Conservation (phyloP, 129 eudicot genomes). For the Helichrysum umbraculigerum region DNA sequence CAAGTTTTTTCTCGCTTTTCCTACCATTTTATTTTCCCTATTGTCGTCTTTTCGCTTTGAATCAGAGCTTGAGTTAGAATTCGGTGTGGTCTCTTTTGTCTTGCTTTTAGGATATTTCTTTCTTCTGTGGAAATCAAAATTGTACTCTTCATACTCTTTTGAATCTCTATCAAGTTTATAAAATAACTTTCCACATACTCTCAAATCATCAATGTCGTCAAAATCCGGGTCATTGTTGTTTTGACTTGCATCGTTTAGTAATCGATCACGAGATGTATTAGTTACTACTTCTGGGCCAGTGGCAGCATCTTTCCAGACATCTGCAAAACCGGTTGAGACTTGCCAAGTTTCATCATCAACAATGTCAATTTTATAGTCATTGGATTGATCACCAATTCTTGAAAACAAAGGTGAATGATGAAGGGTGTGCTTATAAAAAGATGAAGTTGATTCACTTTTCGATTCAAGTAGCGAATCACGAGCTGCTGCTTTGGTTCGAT, state of each 20-base stretch:
- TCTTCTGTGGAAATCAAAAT: conserved; percentile 60
- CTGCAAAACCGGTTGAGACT: conserved; percentile 65
- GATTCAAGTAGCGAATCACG: not conserved
- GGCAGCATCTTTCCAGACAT: conserved; percentile 42
- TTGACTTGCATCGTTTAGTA: conserved; percentile 2
- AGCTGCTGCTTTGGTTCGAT: conserved; percentile 21
- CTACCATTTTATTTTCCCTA: conserved; percentile 35
- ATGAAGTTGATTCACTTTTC: conserved; percentile 4
- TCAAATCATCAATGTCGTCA: conserved; percentile 84
- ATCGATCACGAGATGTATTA: conserved; percentile 23
- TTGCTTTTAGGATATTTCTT: conserved; percentile 50
- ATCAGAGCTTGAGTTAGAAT: not conserved
- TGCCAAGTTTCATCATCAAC: conserved; percentile 74
- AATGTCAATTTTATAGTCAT: conserved; percentile 56
- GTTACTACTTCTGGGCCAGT: not conserved
- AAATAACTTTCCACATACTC: conserved; percentile 67
- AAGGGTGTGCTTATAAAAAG: not conserved
- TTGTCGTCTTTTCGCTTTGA: conserved; percentile 26
- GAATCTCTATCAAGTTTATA: conserved; percentile 80
- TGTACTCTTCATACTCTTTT: conserved; percentile 78
- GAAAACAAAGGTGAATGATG: conserved; percentile 44
- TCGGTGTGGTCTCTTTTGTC: conserved; percentile 25
- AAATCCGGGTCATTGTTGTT: conserved; percentile 42
- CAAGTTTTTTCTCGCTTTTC: not conserved
- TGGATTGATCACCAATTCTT: conserved; percentile 22